Percentiles rank a stretch among this genome's conserved stretches.
phyloP scores from a whole-genome alignment of 257 asterid genomes.

The Thymus mandschuricus region DNA sequence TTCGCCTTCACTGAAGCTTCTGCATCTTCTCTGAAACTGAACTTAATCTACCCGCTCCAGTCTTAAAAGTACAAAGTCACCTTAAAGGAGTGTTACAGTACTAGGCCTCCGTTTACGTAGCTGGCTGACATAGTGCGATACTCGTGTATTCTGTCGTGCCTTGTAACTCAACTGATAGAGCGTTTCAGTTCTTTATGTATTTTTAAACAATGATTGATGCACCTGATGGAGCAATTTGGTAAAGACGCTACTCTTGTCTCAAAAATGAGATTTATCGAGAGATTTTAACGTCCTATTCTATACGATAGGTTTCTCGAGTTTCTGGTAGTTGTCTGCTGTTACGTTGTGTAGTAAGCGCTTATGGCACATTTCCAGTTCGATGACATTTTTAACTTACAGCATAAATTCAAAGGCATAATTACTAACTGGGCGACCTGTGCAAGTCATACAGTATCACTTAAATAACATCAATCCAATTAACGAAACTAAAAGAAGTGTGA shows the following conservation, averaged over 20 bases:
- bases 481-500: not conserved
- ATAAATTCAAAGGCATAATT: not conserved
- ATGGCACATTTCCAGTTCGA: not conserved
- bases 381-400: too few relatives aligned
- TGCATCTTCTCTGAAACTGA: slow-evolving; percentile 58
- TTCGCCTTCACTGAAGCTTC: slow-evolving; percentile 15
- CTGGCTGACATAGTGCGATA: slow-evolving; percentile 15
- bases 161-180: not conserved
- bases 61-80: not conserved
- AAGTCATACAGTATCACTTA: not conserved
- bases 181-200: not conserved
- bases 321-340: too few relatives aligned
- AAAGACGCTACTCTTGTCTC: not conserved
- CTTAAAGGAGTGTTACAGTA: not conserved
- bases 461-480: not conserved
- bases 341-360: too few relatives aligned
- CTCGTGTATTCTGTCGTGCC: slow-evolving; percentile 1
- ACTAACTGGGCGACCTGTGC: not conserved
- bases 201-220: not conserved
- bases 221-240: not conserved
- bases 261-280: not conserved
- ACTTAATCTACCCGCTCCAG: not conserved
- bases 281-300: not conserved
- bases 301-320: too few relatives aligned
- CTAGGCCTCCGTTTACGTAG: not conserved